Evolutionary conservation across 768 basidiomycete species (phyloP).

Genomic region (Russula vinacea): DNA sequence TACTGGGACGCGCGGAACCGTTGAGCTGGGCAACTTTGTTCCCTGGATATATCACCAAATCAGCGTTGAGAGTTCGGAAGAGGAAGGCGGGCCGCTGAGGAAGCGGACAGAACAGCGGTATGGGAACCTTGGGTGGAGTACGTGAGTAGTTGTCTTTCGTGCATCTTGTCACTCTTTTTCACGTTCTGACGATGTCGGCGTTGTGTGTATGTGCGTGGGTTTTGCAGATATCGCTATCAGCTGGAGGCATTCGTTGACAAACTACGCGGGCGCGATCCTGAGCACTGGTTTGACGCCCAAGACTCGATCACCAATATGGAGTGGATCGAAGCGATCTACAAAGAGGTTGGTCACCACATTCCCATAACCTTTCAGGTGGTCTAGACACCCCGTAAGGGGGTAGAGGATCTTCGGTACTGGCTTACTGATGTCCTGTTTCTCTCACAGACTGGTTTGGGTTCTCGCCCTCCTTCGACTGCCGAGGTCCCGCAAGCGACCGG

Average conservation of each 20-base stretch:
- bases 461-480: constrained; percentile 23
- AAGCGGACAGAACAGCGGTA: constrained; percentile 46
- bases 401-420: not conserved
- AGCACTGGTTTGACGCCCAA: constrained; percentile 39
- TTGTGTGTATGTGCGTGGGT: too few species aligned
- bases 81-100: constrained; percentile 29
- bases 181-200: not conserved
- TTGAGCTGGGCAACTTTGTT: constrained; percentile 43
- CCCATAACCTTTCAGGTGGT: not conserved
- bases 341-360: constrained; percentile 14
- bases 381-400: too few species aligned
- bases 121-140: constrained; percentile 49
- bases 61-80: constrained; percentile 35
- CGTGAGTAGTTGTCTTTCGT: constrained; percentile 32
- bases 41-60: constrained; percentile 50
- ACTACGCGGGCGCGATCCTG: constrained; percentile 42
- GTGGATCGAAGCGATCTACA: constrained; percentile 28
- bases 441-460: constrained; percentile 16
- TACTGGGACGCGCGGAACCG: constrained; percentile 39
- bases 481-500: constrained; percentile 12
- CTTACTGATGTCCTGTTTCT: not conserved
- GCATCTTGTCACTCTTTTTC: not conserved
- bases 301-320: constrained; percentile 26
- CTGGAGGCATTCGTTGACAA: constrained; percentile 56
- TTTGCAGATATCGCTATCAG: constrained; percentile 48